Base-by-base conservation (phyloP, 208 protist species). In the Crithidia mellificae region DNA sequence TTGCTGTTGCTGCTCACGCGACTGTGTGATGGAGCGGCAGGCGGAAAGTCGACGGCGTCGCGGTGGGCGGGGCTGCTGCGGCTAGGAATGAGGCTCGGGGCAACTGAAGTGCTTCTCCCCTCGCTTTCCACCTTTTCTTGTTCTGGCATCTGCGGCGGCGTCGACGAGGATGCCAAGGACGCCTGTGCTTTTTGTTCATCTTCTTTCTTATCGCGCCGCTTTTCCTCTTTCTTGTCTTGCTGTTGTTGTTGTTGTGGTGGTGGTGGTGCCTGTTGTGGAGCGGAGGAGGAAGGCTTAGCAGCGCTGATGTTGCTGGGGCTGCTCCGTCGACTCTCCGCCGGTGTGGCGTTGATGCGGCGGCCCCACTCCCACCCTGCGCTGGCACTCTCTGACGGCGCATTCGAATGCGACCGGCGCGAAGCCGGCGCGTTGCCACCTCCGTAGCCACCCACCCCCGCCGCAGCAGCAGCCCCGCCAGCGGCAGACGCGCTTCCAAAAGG, bases 361-460 rank as follows among this genome's bases (percentile, higher is more conserved):
- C 15, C 58, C 41, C 58, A 64, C 58, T 64, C 58, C 58, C 58
- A 64, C 14, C 58, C 58, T 1, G 15, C 46, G 11, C 29, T 47
- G 46, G n/a, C 29, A 41, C 36, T 41, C 36, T 41, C 36, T 15
- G 36, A 12, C 36, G 36, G 36, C 36, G 36, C 12, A 41, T 12
- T 41, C 36, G 36, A 41, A 41, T 12, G 6, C 9, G 12, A 41
- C n/a, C n/a, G n/a, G n/a, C n/a, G n/a, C n/a, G n/a, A n/a, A n/a
- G n/a, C n/a, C n/a, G n/a, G n/a, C n/a, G n/a, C n/a, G n/a, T n/a
- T n/a, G n/a, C n/a, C n/a, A n/a, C n/a, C n/a, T n/a, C n/a, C n/a
- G n/a, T n/a, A n/a, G n/a, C n/a, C n/a, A n/a, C n/a, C n/a, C n/a
- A n/a, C n/a, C n/a, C n/a, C n/a, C n/a, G n/a, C n/a, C n/a, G n/a